Conservation (phyloP, 768 basidiomycete species). For the Dendrothele bispora region DNA sequence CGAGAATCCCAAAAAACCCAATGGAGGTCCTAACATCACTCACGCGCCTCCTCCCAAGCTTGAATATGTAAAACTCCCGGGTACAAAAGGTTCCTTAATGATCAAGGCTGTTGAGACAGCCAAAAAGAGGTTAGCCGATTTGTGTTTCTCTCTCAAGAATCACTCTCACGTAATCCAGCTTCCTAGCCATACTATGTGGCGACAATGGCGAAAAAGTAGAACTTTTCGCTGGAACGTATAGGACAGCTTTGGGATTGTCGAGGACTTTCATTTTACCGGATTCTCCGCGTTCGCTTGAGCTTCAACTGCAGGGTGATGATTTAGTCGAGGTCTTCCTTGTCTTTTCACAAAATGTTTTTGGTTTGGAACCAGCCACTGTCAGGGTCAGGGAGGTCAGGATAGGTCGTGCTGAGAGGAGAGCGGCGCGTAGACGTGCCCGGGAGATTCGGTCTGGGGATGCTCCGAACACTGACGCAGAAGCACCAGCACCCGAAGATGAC, state of each 20-base stretch:
- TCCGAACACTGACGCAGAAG: slow-evolving; percentile 42
- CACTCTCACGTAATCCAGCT: slow-evolving; percentile 50
- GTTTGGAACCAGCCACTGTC: slow-evolving; percentile 89
- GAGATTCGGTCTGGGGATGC: slow-evolving; percentile 59
- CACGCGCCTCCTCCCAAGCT: slow-evolving; percentile 78
- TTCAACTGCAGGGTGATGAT: slow-evolving; percentile 90
- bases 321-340: slow-evolving; percentile 90
- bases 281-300: slow-evolving; percentile 82
- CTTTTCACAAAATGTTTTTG: slow-evolving; percentile 90
- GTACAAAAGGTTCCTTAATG: slow-evolving; percentile 82
- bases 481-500: slow-evolving; percentile 45
- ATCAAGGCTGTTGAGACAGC: slow-evolving; percentile 88
- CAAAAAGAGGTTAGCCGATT: slow-evolving; percentile 71
- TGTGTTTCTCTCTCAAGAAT: slow-evolving; percentile 1
- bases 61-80: slow-evolving; percentile 90
- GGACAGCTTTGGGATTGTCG: slow-evolving; percentile 88
- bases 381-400: slow-evolving; percentile 93
- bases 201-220: slow-evolving; percentile 94
- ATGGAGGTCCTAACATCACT: slow-evolving; percentile 32
- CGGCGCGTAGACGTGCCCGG: slow-evolving; percentile 77
- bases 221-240: slow-evolving; percentile 87
- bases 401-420: slow-evolving; percentile 83
- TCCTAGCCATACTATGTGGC: slow-evolving; percentile 90
- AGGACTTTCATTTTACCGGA: slow-evolving; percentile 92
- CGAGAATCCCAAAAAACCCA: slow-evolving; percentile 36